Base-by-base conservation (phyloP, 495 filamentous ascomycete species). In the Astrocystis sublimbata region DNA sequence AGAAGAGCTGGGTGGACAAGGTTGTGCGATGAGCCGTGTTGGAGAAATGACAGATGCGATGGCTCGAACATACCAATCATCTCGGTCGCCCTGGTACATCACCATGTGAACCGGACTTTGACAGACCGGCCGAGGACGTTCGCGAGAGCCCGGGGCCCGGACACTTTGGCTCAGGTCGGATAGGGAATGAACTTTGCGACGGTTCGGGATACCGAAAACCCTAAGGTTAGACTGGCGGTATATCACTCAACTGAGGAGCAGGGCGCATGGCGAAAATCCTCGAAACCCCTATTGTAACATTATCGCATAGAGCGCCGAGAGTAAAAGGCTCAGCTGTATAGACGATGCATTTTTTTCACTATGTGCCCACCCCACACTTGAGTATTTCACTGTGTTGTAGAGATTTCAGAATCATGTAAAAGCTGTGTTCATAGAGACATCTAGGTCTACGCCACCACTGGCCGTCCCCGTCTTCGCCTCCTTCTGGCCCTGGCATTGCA, bases 1-100 rank as follows among this genome's bases (percentile, higher is more conserved):
- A 98, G 81, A 88, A 85, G 73, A 82, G 81, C 19, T 98, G 96
- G 84, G 88, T 98, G 43, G 87, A 93, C 68, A 90, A 87, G 76
- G 88, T 94, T 63, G 84, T 94, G 36, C 76, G 75, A 68, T 80
- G 68, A 69, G 23, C 19, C 21, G 19, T 4, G 4, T 15, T 10
- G 5, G 19, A 12, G 10, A 40, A 7, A 41, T 15, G 4, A 26
- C 10, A 45, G 19, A 24, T 2, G 26, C 30, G 21, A 26, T 10
- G 17, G n/a, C 26, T 31, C 24, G 17, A 15, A 45, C 41, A 43
- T 10, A 21, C 2, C 13, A 21, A 12, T 31, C 15, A 13, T 38
- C 2, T 2, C 19, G 0, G 33, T 33, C n/a, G 15, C 15, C 26
- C 24, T 8, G 19, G 19, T 23, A 2, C 15, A 33, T 42, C n/a